Conservation (phyloP, 129 eudicot genomes). For the Artemisia tridentata region DNA sequence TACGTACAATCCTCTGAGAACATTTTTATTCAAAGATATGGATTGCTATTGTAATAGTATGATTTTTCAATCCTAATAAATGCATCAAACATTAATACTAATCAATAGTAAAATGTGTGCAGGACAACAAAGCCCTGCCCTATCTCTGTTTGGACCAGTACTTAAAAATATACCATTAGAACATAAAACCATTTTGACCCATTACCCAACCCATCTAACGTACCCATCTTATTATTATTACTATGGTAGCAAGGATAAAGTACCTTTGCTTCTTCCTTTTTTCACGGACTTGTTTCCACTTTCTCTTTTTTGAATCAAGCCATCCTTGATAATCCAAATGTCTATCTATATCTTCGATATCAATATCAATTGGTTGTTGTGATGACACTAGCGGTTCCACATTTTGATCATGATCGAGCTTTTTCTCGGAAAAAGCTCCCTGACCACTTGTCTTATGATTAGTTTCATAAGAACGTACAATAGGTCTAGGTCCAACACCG, state of each 20-base stretch:
- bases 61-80: slow-evolving; percentile 1
- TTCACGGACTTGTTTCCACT: slow-evolving; percentile 89
- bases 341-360: slow-evolving; percentile 47
- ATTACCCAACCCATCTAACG: background rate
- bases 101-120: too few relatives aligned
- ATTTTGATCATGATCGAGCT: slow-evolving; percentile 31
- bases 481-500: slow-evolving; percentile 58
- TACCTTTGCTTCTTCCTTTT: slow-evolving; percentile 87
- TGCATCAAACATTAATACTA: background rate
- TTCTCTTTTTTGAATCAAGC: slow-evolving; percentile 80
- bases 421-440: slow-evolving; percentile 21
- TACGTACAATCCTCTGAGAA: background rate
- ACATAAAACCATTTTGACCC: background rate
- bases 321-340: slow-evolving; percentile 87
- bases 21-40: background rate
- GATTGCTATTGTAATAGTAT: background rate
- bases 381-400: slow-evolving; percentile 19
- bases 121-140: too few relatives aligned
- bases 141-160: too few relatives aligned
- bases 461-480: slow-evolving; percentile 65
- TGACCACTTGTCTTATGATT: slow-evolving; percentile 34
- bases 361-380: slow-evolving; percentile 33
- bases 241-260: background rate
- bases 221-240: background rate
- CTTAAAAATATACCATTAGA: too few relatives aligned